Base-by-base conservation (phyloP, 805 yeast genomes). In the Kodamaea hsintzibuensis region DNA sequence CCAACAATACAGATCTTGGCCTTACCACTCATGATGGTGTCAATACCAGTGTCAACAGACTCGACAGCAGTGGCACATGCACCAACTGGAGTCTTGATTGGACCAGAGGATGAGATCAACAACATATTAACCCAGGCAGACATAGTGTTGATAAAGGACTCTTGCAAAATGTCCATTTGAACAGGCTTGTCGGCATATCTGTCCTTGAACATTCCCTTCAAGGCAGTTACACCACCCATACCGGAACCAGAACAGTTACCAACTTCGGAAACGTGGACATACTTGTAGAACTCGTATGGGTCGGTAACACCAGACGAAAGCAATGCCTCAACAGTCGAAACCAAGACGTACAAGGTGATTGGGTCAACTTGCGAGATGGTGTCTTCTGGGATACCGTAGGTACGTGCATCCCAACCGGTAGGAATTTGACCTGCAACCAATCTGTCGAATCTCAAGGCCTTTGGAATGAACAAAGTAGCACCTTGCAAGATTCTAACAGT, bases 171-270 rank as follows among this genome's bases (percentile, higher is more conserved):
- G 77, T 95, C 99, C 71, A 90, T 95, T 80, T 96, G 99, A 53
- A 92, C 97, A 53, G 97, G 97, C 74, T 81, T 81, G 72, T 95
- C 99, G 63, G 83, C 78, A 79, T 82, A 95, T 78, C 99, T 86
- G 69, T 93, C 97, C 75, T 83, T 91, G 82, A 91, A 95, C 98
- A 95, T 95, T 65, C 97, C 98, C 73, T 96, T 89, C 69, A 95
- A 78, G 51, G 99, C 99, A 63, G 88, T 72, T 65, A 93, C 96
- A 87, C 99, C 99, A 77, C 99, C 99, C 96, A 95, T 93, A 84
- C 99, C 99, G 54, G 98, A 91, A 80, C 99, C 99, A 48, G 97
- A 88, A 82, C 98, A 92, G 83, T 93, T 96, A 80, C 99, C 99
- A 63, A 95, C 91, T 77, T 95, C 98, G 47, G 98, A 91, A 54